Percentiles rank a stretch among this genome's conserved stretches.
These are phyloP conservation scores for Calonectria henricotiae DNA, from an alignment of 2,329 filamentous ascomycete genomes.

Conservation along the genomic window DNA sequence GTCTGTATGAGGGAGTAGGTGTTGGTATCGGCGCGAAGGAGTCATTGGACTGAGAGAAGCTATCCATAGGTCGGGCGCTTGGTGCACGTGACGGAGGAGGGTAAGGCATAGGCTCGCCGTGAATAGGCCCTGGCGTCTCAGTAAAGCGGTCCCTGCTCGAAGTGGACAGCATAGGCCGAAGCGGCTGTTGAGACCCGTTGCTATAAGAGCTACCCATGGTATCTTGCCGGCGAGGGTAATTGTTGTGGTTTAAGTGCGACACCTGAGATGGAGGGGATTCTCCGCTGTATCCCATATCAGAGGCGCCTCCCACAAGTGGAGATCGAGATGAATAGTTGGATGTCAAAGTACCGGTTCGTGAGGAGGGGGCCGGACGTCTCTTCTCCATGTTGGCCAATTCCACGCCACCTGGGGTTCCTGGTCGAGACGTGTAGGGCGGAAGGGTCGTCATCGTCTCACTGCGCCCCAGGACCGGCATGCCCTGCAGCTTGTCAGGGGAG, in stretches of 20 bases:
- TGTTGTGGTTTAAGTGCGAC: slow-evolving; percentile 50
- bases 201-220: slow-evolving; percentile 59
- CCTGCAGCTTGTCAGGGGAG: slow-evolving; percentile 65
- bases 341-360: slow-evolving; percentile 69
- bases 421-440: slow-evolving; percentile 75
- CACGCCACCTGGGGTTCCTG: slow-evolving; percentile 69
- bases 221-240: slow-evolving; percentile 54
- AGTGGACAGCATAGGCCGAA: slow-evolving; percentile 39
- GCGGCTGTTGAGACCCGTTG: slow-evolving; percentile 50
- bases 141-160: slow-evolving; percentile 47
- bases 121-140: slow-evolving; percentile 54
- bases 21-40: slow-evolving; percentile 30
- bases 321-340: slow-evolving; percentile 78
- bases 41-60: slow-evolving; percentile 49
- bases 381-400: slow-evolving; percentile 71
- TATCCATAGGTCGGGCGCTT: slow-evolving; percentile 54
- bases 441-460: slow-evolving; percentile 76
- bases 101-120: slow-evolving; percentile 53
- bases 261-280: slow-evolving; percentile 58
- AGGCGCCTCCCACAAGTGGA: slow-evolving; percentile 74
- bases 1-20: slow-evolving; percentile 42
- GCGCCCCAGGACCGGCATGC: slow-evolving; percentile 73
- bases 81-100: slow-evolving; percentile 56
- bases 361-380: slow-evolving; percentile 65
- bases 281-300: slow-evolving; percentile 72